phyloP scores from a whole-genome alignment of 2,329 filamentous ascomycete species.

The Zasmidium citrigriseum region DNA sequence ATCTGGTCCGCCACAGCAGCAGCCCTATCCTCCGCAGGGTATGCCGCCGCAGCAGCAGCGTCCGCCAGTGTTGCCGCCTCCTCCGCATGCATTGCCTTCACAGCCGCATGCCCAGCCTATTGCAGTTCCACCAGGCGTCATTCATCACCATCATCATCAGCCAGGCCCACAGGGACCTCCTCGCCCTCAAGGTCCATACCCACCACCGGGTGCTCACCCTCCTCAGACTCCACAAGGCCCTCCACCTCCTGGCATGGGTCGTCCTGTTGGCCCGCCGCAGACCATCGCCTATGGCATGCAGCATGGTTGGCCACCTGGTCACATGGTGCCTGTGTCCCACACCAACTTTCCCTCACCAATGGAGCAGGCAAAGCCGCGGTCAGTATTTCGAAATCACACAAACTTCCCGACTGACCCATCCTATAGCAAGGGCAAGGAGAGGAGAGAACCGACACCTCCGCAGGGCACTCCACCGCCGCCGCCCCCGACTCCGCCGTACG shows the following conservation, averaged over 20 bases:
- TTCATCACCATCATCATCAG: not conserved
- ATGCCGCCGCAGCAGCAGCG: slow-evolving; percentile 8
- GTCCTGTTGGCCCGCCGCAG: slow-evolving; percentile 17
- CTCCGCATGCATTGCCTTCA: slow-evolving; percentile 3
- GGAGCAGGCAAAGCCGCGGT: not conserved
- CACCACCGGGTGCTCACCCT: not conserved
- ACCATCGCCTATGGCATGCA: slow-evolving; percentile 17
- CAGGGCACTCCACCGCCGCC: slow-evolving; percentile 21
- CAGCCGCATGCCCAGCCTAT: slow-evolving; percentile 11
- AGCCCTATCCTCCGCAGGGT: slow-evolving; percentile 2
- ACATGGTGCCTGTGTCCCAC: not conserved
- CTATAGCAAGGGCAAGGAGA: slow-evolving; percentile 10
- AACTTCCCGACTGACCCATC: not conserved
- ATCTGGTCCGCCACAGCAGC: slow-evolving; percentile 2
- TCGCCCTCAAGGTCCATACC: not conserved
- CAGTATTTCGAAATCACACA: not conserved
- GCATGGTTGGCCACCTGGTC: slow-evolving; percentile 7
- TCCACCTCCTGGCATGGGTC: slow-evolving; percentile 14
- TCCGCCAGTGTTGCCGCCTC: not conserved
- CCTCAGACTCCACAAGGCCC: not conserved
- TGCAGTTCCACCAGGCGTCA: not conserved
- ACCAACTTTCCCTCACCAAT: not conserved
- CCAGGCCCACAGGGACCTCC: slow-evolving; percentile 7
- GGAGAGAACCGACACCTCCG: slow-evolving; percentile 17
- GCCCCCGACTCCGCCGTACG: slow-evolving; percentile 24